Percentiles rank a stretch among this genome's conserved stretches.
Evolutionary conservation across 2,329 filamentous ascomycete species (phyloP).

Genomic region (Aureobasidium pullulans): DNA sequence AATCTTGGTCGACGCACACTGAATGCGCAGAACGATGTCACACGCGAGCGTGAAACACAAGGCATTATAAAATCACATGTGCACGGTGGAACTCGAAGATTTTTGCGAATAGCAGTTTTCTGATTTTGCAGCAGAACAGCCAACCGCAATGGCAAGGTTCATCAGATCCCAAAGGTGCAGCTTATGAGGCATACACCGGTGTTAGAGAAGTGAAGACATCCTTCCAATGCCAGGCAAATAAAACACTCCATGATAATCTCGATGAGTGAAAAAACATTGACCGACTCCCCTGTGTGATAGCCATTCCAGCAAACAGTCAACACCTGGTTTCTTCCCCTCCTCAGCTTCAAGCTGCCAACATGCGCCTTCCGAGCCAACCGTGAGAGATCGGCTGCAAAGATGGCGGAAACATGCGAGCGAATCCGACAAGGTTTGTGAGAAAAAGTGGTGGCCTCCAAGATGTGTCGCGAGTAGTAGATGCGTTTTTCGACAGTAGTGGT

Average conservation of each 20-base stretch:
- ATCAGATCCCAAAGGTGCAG: constrained; percentile 4
- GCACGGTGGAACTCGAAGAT: neutral
- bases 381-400: constrained; percentile 8
- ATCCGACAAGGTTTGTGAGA: constrained; percentile 10
- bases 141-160: constrained; percentile 8
- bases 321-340: neutral
- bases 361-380: constrained; percentile 9
- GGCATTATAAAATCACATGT: neutral
- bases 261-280: constrained; percentile 11
- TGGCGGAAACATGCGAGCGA: constrained; percentile 10
- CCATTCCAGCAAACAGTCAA: neutral
- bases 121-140: constrained; percentile 13
- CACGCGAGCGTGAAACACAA: neutral
- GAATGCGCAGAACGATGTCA: neutral
- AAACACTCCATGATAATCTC: constrained; percentile 11
- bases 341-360: constrained; percentile 14
- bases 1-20: neutral
- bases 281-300: neutral
- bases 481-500: constrained; percentile 12
- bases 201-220: constrained; percentile 1
- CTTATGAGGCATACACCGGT: constrained; percentile 8
- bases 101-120: constrained; percentile 14
- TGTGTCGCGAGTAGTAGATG: constrained; percentile 8
- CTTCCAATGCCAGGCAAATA: constrained; percentile 9
- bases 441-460: neutral